A percentile compares a stretch with the other conserved stretches of the same genome.
phyloP scores from a whole-genome alignment of 345 rosid genomes.

The Acer saccharum region DNA sequence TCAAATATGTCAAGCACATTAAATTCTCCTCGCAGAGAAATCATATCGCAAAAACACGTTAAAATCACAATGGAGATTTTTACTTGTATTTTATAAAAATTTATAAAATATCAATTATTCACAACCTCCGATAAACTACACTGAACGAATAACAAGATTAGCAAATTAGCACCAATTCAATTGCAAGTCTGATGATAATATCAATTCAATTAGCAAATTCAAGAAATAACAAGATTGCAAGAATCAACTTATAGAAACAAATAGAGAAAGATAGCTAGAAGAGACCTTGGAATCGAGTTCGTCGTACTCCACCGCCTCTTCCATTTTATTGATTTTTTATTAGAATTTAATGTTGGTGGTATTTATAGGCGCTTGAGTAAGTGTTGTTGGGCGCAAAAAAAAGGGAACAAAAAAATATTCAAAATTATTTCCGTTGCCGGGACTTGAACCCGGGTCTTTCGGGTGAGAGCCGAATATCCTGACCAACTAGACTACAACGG shows the following conservation, averaged over 20 bases:
- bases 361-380: neutral
- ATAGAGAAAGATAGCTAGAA: slow-evolving; percentile 31
- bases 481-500: slow-evolving; percentile 79
- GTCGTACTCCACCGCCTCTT: slow-evolving; percentile 26
- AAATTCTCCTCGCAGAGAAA: too few relatives aligned
- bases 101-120: neutral
- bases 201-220: neutral
- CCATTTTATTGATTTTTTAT: neutral
- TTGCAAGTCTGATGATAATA: neutral
- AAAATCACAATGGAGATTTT: neutral
- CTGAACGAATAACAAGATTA: neutral
- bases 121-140: neutral
- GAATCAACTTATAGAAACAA: neutral
- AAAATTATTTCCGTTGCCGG: slow-evolving; percentile 65
- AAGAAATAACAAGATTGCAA: neutral
- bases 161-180: neutral
- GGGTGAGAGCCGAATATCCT: slow-evolving; percentile 82
- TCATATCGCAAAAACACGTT: neutral
- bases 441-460: slow-evolving; percentile 77
- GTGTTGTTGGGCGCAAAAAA: too few relatives aligned
- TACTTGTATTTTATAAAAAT: too few relatives aligned
- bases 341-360: too few relatives aligned
- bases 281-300: slow-evolving; percentile 53
- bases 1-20: neutral
- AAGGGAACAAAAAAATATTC: neutral